phyloP scores from a whole-genome alignment of 768 basidiomycete genomes.

The Termitomyces sp. region DNA sequence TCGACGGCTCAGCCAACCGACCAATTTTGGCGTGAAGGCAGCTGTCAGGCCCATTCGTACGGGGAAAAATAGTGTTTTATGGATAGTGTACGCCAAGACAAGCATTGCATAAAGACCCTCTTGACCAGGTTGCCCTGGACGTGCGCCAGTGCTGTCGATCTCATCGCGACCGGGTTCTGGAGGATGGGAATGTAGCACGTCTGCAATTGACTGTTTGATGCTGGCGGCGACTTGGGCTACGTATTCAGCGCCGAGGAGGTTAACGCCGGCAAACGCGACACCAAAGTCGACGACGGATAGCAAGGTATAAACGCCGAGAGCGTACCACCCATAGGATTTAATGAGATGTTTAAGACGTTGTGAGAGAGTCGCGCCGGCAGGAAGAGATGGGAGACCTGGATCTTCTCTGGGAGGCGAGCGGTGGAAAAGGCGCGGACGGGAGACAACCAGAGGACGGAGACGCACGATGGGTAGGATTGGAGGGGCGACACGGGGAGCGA shows the following conservation, averaged over 20 bases:
- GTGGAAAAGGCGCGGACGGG: slow-evolving; percentile 37
- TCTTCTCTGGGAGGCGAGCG: slow-evolving; percentile 35
- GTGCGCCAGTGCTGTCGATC: slow-evolving; percentile 35
- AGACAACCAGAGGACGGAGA: slow-evolving; percentile 23
- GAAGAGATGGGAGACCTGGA: slow-evolving; percentile 25
- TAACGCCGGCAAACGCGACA: slow-evolving; percentile 79
- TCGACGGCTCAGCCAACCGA: slow-evolving; percentile 70
- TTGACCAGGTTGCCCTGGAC: slow-evolving; percentile 30
- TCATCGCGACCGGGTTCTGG: slow-evolving; percentile 67
- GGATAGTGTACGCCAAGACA: slow-evolving; percentile 88
- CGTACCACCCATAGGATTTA: slow-evolving; percentile 94
- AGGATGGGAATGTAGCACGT: slow-evolving; percentile 44
- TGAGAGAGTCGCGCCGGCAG: slow-evolving; percentile 51
- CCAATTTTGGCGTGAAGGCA: slow-evolving; percentile 78
- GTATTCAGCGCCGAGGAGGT: slow-evolving; percentile 85
- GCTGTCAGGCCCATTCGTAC: slow-evolving; percentile 87
- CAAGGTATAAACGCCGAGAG: slow-evolving; percentile 82
- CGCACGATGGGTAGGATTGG: slow-evolving; percentile 45
- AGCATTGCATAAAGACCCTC: slow-evolving; percentile 90
- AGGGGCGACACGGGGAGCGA: slow-evolving; percentile 39
- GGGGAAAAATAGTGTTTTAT: slow-evolving; percentile 92
- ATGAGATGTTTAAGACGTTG: slow-evolving; percentile 77
- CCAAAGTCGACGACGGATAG: slow-evolving; percentile 76
- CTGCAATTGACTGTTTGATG: slow-evolving; percentile 42
- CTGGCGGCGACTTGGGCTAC: slow-evolving; percentile 64